phyloP scores from a whole-genome alignment of 108 stramenopile genomes.

The Fragilaria radians region DNA sequence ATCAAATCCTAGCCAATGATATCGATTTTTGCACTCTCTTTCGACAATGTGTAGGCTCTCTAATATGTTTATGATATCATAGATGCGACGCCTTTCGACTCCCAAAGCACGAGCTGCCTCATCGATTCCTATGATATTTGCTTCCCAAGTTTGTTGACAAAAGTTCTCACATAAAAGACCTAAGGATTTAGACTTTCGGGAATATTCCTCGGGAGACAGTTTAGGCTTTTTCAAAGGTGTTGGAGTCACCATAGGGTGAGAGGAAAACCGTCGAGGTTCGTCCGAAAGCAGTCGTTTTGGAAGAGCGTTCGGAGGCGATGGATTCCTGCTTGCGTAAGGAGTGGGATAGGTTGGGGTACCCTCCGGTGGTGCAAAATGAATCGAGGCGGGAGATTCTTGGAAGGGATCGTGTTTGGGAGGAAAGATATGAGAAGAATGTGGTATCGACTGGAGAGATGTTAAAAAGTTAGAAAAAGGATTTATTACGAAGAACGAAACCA shows the following conservation, averaged over 20 bases:
- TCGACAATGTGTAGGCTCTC: constrained; percentile 72
- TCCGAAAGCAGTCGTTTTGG: neutral
- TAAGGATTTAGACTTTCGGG: constrained; percentile 79
- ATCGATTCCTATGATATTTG: constrained; percentile 31
- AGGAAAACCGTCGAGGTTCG: neutral
- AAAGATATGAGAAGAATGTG: neutral
- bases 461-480: no score
- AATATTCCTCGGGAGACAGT: constrained; percentile 13
- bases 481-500: no score
- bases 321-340: neutral
- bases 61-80: constrained; percentile 94
- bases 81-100: constrained; percentile 88
- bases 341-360: neutral
- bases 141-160: constrained; percentile 32
- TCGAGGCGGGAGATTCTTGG: neutral
- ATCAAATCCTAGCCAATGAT: constrained; percentile 75
- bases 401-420: neutral
- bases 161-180: constrained; percentile 70
- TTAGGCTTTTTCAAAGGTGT: neutral
- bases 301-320: neutral
- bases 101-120: constrained; percentile 69
- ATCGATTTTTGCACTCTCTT: constrained; percentile 85
- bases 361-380: neutral
- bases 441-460: no score
- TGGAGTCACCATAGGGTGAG: neutral